Evolutionary conservation across 1,284 basidiomycete species (phyloP).

Genomic region (Wallemia ichthyophaga): DNA sequence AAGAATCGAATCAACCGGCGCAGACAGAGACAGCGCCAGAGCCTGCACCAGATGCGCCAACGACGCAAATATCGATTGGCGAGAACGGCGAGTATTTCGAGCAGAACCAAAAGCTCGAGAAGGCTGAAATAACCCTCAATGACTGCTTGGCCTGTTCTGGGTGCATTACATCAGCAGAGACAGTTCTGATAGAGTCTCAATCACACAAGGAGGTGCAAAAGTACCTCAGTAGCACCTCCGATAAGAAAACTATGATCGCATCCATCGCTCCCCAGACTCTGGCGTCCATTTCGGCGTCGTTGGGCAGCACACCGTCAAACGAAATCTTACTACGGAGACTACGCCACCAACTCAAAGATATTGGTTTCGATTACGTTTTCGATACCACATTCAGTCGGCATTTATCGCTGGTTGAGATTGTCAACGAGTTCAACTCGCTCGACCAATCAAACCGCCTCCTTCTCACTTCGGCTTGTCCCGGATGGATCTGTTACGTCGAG

Average conservation of each 20-base stretch:
- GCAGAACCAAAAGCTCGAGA: conserved; percentile 14
- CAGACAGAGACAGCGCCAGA: conserved; percentile 13
- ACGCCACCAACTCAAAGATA: conserved; percentile 26
- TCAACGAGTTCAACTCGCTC: conserved; percentile 44
- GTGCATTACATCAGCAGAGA: conserved; percentile 94
- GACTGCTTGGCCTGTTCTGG: conserved; percentile 89
- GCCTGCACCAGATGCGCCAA: conserved; percentile 5
- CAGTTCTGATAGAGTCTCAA: conserved; percentile 85
- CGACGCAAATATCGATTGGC: conserved; percentile 77
- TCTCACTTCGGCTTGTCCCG: conserved; percentile 84
- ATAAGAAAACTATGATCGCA: conserved; percentile 33
- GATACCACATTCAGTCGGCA: conserved; percentile 89
- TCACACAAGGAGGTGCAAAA: conserved; percentile 70
- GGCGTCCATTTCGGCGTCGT: conserved; percentile 52
- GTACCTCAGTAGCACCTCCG: conserved; percentile 24
- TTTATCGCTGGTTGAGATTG: conserved; percentile 49
- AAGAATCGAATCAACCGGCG: conserved; percentile 23
- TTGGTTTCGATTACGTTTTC: conserved; percentile 47
- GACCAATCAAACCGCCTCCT: conserved; percentile 33
- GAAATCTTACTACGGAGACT: conserved; percentile 36
- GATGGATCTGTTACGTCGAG: conserved; percentile 98
- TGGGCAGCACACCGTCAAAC: conserved; percentile 21
- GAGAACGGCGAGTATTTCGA: conserved; percentile 48
- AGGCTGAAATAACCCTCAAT: conserved; percentile 80
- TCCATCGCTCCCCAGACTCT: conserved; percentile 78